These are phyloP conservation scores for Leptographium procerum DNA, from an alignment of 2,329 filamentous ascomycete genomes.

Conservation along the genomic window DNA sequence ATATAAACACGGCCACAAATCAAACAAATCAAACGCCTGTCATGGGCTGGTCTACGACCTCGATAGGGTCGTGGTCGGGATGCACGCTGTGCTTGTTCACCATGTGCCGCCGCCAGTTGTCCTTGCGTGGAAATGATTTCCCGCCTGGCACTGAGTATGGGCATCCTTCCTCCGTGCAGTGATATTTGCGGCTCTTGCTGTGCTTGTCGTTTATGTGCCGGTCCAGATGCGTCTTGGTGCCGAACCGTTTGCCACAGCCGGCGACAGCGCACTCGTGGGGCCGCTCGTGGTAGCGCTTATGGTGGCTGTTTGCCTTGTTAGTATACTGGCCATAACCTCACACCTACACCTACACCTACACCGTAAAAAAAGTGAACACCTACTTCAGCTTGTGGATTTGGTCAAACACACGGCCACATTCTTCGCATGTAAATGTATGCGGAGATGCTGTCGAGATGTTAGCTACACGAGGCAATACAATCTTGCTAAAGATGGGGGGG, in stretches of 20 bases:
- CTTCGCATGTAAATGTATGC: slow-evolving; percentile 25
- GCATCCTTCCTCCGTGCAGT: slow-evolving; percentile 43
- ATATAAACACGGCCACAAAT: neutral
- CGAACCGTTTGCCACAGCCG: slow-evolving; percentile 44
- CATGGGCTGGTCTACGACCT: slow-evolving; percentile 29
- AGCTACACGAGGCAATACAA: neutral
- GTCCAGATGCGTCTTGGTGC: slow-evolving; percentile 50
- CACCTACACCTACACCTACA: no score
- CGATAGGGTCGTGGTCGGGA: slow-evolving; percentile 30
- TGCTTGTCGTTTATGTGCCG: slow-evolving; percentile 53
- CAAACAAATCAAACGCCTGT: slow-evolving; percentile 4
- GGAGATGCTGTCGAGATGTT: slow-evolving; percentile 13
- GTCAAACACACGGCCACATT: slow-evolving; percentile 38
- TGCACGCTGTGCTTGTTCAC: slow-evolving; percentile 39
- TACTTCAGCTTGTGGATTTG: slow-evolving; percentile 51
- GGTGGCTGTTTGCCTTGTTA: slow-evolving; percentile 32
- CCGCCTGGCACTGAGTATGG: slow-evolving; percentile 44
- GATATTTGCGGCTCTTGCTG: slow-evolving; percentile 47
- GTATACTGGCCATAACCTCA: neutral
- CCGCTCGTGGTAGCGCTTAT: slow-evolving; percentile 50
- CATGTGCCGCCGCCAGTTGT: slow-evolving; percentile 54
- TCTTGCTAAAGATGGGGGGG: neutral
- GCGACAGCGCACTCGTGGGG: slow-evolving; percentile 32
- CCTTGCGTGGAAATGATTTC: slow-evolving; percentile 49
- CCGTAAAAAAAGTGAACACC: slow-evolving; percentile 5